Percentiles rank a stretch among this genome's conserved stretches.
Evolutionary conservation across 2,329 filamentous ascomycete genomes (phyloP).

Genomic region (Juglanconis oblonga): DNA sequence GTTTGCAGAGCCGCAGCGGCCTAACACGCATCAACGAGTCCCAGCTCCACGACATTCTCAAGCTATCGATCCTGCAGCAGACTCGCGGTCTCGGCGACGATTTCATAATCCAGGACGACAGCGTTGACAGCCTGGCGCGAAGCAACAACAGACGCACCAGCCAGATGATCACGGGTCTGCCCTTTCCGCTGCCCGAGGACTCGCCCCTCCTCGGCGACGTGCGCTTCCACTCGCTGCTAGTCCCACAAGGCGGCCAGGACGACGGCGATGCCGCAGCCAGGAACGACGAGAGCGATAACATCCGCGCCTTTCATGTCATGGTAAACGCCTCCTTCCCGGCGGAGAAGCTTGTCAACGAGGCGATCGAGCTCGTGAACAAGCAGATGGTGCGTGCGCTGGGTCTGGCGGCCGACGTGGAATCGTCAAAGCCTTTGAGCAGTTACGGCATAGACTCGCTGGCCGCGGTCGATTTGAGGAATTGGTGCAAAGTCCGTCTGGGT

Average conservation of each 20-base stretch:
- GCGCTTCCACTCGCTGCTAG: neutral
- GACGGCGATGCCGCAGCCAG: neutral
- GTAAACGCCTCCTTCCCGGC: neutral
- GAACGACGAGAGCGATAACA: neutral
- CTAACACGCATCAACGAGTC: neutral
- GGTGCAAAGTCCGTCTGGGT: neutral
- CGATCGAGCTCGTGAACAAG: neutral
- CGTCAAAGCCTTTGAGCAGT: neutral
- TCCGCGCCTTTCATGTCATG: neutral
- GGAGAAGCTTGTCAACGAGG: neutral
- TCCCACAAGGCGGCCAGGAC: neutral
- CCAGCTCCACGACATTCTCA: constrained; percentile 11
- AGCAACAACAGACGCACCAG: neutral
- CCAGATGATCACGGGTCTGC: neutral
- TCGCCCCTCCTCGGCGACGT: neutral
- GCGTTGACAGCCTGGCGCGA: neutral
- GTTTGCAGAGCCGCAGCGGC: neutral
- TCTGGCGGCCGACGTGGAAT: neutral
- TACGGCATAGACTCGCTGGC: constrained; percentile 12
- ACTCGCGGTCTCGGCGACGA: neutral
- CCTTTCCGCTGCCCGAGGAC: neutral
- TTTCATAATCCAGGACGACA: neutral
- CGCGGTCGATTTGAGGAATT: constrained; percentile 9
- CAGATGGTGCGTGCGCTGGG: neutral
- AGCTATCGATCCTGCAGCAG: constrained; percentile 16